Base-by-base conservation (phyloP, 2,329 filamentous ascomycete species). In the Colletotrichum sidae region DNA sequence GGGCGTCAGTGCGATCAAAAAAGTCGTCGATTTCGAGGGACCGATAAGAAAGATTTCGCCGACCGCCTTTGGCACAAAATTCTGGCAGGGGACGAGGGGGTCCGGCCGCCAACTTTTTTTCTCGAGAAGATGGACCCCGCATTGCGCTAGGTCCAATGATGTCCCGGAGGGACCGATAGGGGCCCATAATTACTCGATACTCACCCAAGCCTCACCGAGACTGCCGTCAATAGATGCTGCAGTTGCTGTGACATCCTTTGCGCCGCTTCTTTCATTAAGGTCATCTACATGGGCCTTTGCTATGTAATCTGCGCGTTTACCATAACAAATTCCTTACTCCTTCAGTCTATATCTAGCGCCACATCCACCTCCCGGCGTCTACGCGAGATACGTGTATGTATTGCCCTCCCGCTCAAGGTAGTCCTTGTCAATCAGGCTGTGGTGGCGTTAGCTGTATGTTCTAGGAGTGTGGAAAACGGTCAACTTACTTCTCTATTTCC, bases 401-500 rank as follows among this genome's bases (percentile, higher is more conserved):
- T 88, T 88, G 25, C 90, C 92, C 68, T 91, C 90, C 52, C 93
- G 85, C 77, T 97, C 94, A 72, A 97, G 88, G 72, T 97, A 97
- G 70, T 97, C 94, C 80, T 96, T 97, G 75, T 97, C 94, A 57
- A 97, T 95, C 69, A 97, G 82, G 75, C 92, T 94, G 70, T 41
- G 10, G 1, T 38, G 44, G 12, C 9, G 68, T 79, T 72, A 79
- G 75, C 58, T 67, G 53, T 41, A 58, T 59, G 15, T 42, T 17
- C 53, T 8, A 46, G 34, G 25, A 17, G 39, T 9, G 37, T 8
- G 33, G 33, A 9, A 5, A 54, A 17, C 5, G 41, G 41, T 10
- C 45, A 10, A 85, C 90, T 73, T 79, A 94, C 89, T 92, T 94
- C 78, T 98, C 96, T 78, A 99, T 97, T 77, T 98, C 96, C 81